phyloP scores from a whole-genome alignment of 2,329 filamentous ascomycete species.

The Claviceps spartinae region DNA sequence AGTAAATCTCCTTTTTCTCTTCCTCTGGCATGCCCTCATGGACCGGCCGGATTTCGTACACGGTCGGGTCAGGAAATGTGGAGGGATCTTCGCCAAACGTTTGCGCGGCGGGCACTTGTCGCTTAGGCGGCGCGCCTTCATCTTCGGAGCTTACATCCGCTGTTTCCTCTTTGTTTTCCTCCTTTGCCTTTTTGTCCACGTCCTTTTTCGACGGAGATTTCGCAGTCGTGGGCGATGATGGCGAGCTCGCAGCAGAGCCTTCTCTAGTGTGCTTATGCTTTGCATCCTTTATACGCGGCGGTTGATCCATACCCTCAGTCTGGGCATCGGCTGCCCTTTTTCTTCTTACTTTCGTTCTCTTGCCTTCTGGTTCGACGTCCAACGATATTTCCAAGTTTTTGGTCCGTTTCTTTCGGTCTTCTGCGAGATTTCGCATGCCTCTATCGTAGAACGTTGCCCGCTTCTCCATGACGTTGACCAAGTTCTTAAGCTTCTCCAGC shows the following conservation, averaged over 20 bases:
- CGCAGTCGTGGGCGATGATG: constrained; percentile 41
- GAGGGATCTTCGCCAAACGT: constrained; percentile 88
- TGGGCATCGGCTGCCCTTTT: constrained; percentile 55
- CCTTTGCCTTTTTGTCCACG: constrained; percentile 39
- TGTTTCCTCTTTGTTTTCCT: constrained; percentile 23
- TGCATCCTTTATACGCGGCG: constrained; percentile 38
- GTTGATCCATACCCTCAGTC: constrained; percentile 27
- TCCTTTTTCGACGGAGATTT: constrained; percentile 44
- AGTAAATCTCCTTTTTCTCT: constrained; percentile 78
- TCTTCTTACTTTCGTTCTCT: constrained; percentile 61
- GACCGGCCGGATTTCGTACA: constrained; percentile 80
- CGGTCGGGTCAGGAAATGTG: constrained; percentile 78
- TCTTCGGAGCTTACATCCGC: constrained; percentile 43
- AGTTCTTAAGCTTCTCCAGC: constrained; percentile 47
- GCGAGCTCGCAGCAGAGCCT: constrained; percentile 42
- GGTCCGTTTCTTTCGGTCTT: constrained; percentile 47
- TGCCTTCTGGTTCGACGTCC: constrained; percentile 35
- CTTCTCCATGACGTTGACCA: constrained; percentile 54
- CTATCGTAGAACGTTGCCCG: constrained; percentile 56
- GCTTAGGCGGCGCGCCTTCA: constrained; percentile 45
- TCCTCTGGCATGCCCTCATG: constrained; percentile 65
- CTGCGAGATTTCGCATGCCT: constrained; percentile 57
- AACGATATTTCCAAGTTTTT: constrained; percentile 37
- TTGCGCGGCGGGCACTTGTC: constrained; percentile 61
- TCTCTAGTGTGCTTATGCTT: constrained; percentile 40